phyloP scores from a whole-genome alignment of 495 filamentous ascomycete genomes.

The Daldinia childiae region DNA sequence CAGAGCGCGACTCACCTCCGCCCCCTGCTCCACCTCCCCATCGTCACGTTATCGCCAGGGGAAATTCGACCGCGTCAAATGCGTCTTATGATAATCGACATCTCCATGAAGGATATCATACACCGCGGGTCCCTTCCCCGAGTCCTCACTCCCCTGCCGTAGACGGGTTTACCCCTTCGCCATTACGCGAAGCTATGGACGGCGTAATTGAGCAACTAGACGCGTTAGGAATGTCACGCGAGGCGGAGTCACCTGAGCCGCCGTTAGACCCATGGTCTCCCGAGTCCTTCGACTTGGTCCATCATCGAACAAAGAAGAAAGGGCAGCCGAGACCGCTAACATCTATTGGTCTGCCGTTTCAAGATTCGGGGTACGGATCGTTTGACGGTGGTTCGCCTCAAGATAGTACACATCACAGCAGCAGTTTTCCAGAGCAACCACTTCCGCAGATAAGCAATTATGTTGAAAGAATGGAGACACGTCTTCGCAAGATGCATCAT shows the following conservation, averaged over 20 bases:
- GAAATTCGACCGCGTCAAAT: constrained; percentile 46
- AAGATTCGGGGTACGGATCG: constrained; percentile 64
- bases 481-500: constrained; percentile 75
- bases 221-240: constrained; percentile 77
- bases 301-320: constrained; percentile 52
- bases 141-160: constrained; percentile 69
- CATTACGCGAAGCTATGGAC: constrained; percentile 93
- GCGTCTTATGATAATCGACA: constrained; percentile 48
- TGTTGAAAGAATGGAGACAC: constrained; percentile 86
- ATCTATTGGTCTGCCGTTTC: constrained; percentile 71
- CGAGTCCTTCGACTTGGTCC: constrained; percentile 78
- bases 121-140: constrained; percentile 62
- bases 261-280: constrained; percentile 88
- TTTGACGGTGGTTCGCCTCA: constrained; percentile 59
- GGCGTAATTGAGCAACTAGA: constrained; percentile 97
- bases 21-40: constrained; percentile 66
- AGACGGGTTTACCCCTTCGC: constrained; percentile 84
- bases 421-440: constrained; percentile 62
- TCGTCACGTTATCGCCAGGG: constrained; percentile 48
- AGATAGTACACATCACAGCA: constrained; percentile 45
- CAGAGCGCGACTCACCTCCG: constrained; percentile 54
- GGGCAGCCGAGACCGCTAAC: constrained; percentile 69
- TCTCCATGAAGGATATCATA: constrained; percentile 56
- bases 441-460: constrained; percentile 81
- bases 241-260: constrained; percentile 61